Conservation (phyloP, 2,329 filamentous ascomycete species). For the Fusarium tricinctum region DNA sequence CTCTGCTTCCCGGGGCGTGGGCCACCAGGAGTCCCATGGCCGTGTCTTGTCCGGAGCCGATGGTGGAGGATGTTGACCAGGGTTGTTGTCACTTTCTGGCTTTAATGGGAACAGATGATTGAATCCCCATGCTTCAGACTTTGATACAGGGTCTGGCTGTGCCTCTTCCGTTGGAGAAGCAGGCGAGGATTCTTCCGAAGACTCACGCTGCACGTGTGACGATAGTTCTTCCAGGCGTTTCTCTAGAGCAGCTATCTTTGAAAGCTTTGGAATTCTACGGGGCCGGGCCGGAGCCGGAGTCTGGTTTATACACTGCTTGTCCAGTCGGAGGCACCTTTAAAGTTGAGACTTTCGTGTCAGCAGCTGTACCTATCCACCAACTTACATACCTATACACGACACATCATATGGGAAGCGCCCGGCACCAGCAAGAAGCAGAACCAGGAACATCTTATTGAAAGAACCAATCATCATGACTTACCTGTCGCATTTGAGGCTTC, state of each 20-base stretch:
- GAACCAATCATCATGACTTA: slow-evolving; percentile 49
- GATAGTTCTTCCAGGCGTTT: slow-evolving; percentile 65
- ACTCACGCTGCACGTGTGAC: slow-evolving; percentile 57
- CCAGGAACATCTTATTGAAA: background rate
- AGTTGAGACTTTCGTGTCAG: slow-evolving; percentile 20
- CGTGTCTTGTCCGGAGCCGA: slow-evolving; percentile 30
- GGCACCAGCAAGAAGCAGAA: slow-evolving; percentile 2
- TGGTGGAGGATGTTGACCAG: slow-evolving; percentile 23
- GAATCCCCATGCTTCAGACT: slow-evolving; percentile 44
- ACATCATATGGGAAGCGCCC: background rate
- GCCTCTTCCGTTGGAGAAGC: slow-evolving; percentile 20
- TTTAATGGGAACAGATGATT: slow-evolving; percentile 55
- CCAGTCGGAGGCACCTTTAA: slow-evolving; percentile 62
- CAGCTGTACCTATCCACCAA: slow-evolving; percentile 23
- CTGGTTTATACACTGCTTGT: slow-evolving; percentile 63
- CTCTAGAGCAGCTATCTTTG: slow-evolving; percentile 65
- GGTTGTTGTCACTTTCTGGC: slow-evolving; percentile 16
- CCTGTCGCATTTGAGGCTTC: slow-evolving; percentile 63
- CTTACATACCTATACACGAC: slow-evolving; percentile 12
- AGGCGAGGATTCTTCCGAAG: slow-evolving; percentile 25
- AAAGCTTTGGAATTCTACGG: slow-evolving; percentile 63
- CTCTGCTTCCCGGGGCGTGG: slow-evolving; percentile 58
- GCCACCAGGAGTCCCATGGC: slow-evolving; percentile 57
- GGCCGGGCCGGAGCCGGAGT: slow-evolving; percentile 63
- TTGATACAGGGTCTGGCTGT: slow-evolving; percentile 17